Evolutionary conservation across 2,329 filamentous ascomycete genomes (phyloP), one percentile per base, ranked within the genome.

Genomic region (Dactylellina parvicollis): DNA sequence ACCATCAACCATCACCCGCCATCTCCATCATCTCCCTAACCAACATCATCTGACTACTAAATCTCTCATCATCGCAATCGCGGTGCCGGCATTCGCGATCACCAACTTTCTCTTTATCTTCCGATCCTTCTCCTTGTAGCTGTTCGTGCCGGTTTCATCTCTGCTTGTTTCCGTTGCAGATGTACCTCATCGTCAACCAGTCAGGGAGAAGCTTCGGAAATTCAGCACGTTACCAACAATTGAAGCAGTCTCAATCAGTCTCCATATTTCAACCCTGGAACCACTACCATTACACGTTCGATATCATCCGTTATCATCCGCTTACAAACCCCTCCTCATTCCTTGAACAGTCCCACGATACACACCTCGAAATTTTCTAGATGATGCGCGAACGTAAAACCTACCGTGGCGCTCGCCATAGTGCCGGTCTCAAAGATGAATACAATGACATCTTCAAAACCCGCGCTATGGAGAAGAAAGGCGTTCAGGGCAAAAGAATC

Each of bases 361-460:
- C 47, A 18, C 47, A 54, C 32, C 14, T 14, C 16, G 2, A 18
- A 8, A 18, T 5, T 14, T 44, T 49, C 18, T n/a, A 30, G 34
- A 52, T 50, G 46, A 72, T 72, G 67, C 59, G 67, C 52, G 57
- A 72, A 32, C 54, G 46, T 22, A 72, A 73, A 54, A 52, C 69
- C 2, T 73, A 73, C 56, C 50, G 69, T 44, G 69, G 69, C 28
- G 46, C 54, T 32, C 69, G 69, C 49, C 55, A 40, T 12, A 66
- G 69, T 24, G 38, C 44, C 18, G 69, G 60, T 3, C 54, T 73
- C 8, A 73, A 66, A 34, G 69, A 73, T 18, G 69, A 73, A 44
- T 66, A 54, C 47, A 73, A 73, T 38, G 69, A 73, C 30, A 44
- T 73, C 46, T 73, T 73, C 60, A 73, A 73, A 24, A 52, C 20